Evolutionary conservation across 108 stramenopile genomes (phyloP), one percentile per base, ranked within the genome.

Genomic region (Chaetoceros tenuissimus): DNA sequence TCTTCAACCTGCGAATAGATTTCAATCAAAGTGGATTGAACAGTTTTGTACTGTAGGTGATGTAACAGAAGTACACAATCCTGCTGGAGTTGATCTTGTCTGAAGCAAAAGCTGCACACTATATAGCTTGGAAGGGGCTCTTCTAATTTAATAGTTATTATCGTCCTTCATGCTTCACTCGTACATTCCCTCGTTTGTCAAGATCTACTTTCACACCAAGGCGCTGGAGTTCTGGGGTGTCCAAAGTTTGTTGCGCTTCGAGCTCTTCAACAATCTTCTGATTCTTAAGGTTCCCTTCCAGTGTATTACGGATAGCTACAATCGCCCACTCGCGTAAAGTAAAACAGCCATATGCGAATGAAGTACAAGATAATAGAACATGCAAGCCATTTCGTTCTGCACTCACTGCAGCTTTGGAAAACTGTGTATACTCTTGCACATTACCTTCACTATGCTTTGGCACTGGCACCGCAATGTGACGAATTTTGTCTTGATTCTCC

Each of bases 291-390:
- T 88, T 92, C 19, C 69, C 66, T 31, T 92, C 80, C 23, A 92
- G 60, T 3, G 71, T 72, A 74, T 88, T 84, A 24, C 85, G 75
- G 53, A 92, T 84, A n/a, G 86, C 86, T 31, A 92, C 72, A 49
- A 92, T 72, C 26, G 80, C 73, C 90, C 90, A 92, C 46, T 92
- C 90, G 31, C 90, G 78, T 10, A 92, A 57, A 20, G 86, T 81
- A 54, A 92, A 85, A 62, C 90, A 92, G 24, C 84, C 71, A 26
- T 69, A 68, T 17, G 81, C 71, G 60, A 85, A 75, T 8, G 84
- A 66, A 10, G 90, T 92, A 23, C 80, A 76, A 0, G 86, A 86
- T 13, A 92, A 65, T 5, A 92, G 34, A 16, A 88, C 81, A 59
- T 92, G 90, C 24, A 92, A 61, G 2, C 72, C 90, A 48, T 63